A percentile compares a stretch with the other conserved stretches of the same genome.
Evolutionary conservation across 1,139 yeast genomes (phyloP).

Genomic region (Yamadazyma siamensis): DNA sequence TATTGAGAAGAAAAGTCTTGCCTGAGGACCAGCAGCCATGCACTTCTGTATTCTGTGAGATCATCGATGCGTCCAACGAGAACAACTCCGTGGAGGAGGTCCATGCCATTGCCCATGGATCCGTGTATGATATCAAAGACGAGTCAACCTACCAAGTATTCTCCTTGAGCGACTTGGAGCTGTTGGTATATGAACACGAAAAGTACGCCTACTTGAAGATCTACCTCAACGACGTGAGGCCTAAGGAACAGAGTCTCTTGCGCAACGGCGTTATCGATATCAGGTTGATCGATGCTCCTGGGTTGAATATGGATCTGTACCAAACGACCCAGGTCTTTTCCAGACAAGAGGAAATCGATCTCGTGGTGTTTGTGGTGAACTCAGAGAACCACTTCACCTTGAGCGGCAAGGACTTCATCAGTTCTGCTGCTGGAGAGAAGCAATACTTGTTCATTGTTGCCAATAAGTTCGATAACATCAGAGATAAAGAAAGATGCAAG

Average conservation of each 20-base stretch:
- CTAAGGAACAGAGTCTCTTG: conserved; percentile 66
- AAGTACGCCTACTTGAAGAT: conserved; percentile 72
- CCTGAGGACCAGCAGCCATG: conserved; percentile 99
- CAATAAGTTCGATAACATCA: conserved; percentile 83
- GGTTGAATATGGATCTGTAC: conserved; percentile 86
- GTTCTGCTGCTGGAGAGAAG: conserved; percentile 89
- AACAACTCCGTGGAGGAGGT: conserved; percentile 82
- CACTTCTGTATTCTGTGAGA: conserved; percentile 94
- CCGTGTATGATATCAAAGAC: conserved; percentile 56
- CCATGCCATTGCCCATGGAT: conserved; percentile 78
- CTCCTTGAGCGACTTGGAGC: conserved; percentile 55
- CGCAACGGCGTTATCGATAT: conserved; percentile 92
- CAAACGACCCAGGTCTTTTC: conserved; percentile 95
- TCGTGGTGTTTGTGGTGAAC: conserved; percentile 92
- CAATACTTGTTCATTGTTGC: conserved; percentile 91
- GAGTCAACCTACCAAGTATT: conserved; percentile 62
- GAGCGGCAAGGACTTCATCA: conserved; percentile 90
- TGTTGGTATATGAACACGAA: conserved; percentile 73
- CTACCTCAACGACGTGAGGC: conserved; percentile 74
- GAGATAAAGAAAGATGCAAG: conserved; percentile 75
- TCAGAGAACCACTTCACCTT: conserved; percentile 95
- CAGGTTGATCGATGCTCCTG: conserved; percentile 94
- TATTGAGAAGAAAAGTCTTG: conserved; percentile 69
- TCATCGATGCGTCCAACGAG: conserved; percentile 70
- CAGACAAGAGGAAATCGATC: conserved; percentile 94